Base-by-base conservation (phyloP, 371 early-diverging fungal species). In the Thermomucor indicae-seudaticae region DNA sequence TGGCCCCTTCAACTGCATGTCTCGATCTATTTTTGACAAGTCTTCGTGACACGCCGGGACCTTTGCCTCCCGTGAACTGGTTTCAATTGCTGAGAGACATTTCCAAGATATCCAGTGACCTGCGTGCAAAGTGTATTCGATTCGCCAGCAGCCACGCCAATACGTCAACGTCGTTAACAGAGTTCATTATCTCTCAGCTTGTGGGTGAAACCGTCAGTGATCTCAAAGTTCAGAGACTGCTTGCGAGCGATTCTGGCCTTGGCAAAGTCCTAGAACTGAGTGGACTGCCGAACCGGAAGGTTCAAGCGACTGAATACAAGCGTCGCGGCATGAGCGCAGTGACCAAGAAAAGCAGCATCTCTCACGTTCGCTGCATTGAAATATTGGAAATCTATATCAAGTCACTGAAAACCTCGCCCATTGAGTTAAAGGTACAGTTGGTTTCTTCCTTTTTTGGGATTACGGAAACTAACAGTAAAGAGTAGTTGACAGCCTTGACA, bases 1-100 rank as follows among this genome's bases (percentile, higher is more conserved):
- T 42, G 16, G n/a, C 35, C 11, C 25, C 37, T 38, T 12, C 14
- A 17, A 12, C 17, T 16, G 20, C 31, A 8, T n/a, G n/a, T n/a
- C 50, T 28, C 28, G 51, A 37, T 1, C 34, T 64, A n/a, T 37
- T 72, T 3, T 11, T 75, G 4, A 16, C 41, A 5, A 51, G 60
- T 30, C 35, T 75, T 1, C 46, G 58, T n/a, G 45, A 58, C 0
- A 67, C 69, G 8, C 70, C 75, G 0, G 72, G 79, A 0, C 80
- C 83, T 1, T 54, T 82, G 17, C 80, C 83, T 6, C 67, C 79
- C 0, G 83, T 82, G 7, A 80, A 82, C 35, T 82, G 83, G 83
- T 80, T 76, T 49, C 60, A 56, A 0, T 27, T 79, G 12, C 38
- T 80, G 30, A 57, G 51, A 1, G 62, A 65, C 10, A 24, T 75